Evolutionary conservation across 768 basidiomycete species (phyloP).

Genomic region (Boletellus sp.): DNA sequence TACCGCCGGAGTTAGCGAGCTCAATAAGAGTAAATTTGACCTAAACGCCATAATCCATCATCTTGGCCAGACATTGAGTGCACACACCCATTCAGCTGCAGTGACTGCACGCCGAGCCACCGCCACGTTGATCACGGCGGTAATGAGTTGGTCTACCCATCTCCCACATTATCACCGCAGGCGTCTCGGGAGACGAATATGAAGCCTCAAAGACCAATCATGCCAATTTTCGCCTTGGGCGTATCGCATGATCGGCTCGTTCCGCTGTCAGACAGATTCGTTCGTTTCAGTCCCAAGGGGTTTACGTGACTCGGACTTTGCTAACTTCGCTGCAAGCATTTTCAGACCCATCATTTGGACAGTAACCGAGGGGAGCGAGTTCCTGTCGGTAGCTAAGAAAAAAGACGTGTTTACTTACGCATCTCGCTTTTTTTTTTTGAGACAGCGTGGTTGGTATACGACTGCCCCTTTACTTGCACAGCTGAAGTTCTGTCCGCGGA

Average conservation of each 20-base stretch:
- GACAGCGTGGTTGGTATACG: too few species aligned
- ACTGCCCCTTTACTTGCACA: too few species aligned
- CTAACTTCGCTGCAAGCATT: background rate
- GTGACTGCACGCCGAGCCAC: slow-evolving; percentile 20
- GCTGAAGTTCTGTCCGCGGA: background rate
- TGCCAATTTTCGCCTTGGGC: slow-evolving; percentile 11
- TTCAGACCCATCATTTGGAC: slow-evolving; percentile 2
- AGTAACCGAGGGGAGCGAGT: background rate
- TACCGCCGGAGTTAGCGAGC: slow-evolving; percentile 26
- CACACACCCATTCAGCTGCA: slow-evolving; percentile 6
- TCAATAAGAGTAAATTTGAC: slow-evolving; percentile 18
- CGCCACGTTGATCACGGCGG: slow-evolving; percentile 29
- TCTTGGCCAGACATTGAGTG: background rate
- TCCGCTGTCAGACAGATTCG: slow-evolving; percentile 55
- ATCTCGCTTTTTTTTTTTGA: background rate
- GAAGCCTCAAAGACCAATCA: slow-evolving; percentile 58
- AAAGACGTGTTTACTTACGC: background rate
- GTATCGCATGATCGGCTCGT: slow-evolving; percentile 50
- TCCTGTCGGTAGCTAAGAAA: background rate
- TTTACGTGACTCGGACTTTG: slow-evolving; percentile 10
- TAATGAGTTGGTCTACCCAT: slow-evolving; percentile 33
- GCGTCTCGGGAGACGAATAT: slow-evolving; percentile 40
- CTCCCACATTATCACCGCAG: slow-evolving; percentile 38
- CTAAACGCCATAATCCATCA: slow-evolving; percentile 11
- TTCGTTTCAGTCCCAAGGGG: background rate